A percentile compares a stretch with the other conserved stretches of the same genome.
phyloP scores from a whole-genome alignment of 148 eudicot genomes.

The Agrostemma githago region DNA sequence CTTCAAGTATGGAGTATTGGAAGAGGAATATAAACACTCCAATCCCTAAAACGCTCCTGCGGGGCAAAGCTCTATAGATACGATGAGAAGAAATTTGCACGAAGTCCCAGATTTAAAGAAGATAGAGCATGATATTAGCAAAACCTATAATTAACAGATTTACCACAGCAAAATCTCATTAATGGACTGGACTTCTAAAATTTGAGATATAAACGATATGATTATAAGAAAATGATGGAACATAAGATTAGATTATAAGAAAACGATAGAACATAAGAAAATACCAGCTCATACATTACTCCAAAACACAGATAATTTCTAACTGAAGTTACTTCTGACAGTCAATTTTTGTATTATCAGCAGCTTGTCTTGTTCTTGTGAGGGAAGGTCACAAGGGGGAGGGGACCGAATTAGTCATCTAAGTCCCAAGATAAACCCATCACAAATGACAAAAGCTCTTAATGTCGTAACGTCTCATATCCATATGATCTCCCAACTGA shows the following conservation, averaged over 20 bases:
- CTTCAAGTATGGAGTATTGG: background rate
- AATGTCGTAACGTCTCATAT: slow-evolving; percentile 2
- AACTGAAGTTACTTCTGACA: slow-evolving; percentile 5
- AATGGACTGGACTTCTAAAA: slow-evolving; percentile 3
- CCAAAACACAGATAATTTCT: slow-evolving; percentile 4
- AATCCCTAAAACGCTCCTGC: background rate
- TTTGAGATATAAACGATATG: slow-evolving; percentile 7
- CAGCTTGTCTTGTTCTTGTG: slow-evolving; percentile 9
- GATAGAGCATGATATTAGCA: background rate
- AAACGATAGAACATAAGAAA: slow-evolving; percentile 9
- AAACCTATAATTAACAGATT: background rate
- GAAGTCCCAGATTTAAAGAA: background rate
- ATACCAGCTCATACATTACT: background rate
- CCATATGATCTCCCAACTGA: slow-evolving; percentile 17
- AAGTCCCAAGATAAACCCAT: slow-evolving; percentile 20
- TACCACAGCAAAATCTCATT: background rate
- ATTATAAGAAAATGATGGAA: background rate
- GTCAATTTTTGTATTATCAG: slow-evolving; percentile 10
- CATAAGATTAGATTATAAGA: background rate
- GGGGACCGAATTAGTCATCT: slow-evolving; percentile 24
- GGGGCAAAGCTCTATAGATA: background rate
- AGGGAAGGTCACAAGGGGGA: slow-evolving; percentile 15
- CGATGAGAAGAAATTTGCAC: background rate
- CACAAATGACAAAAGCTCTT: slow-evolving; percentile 9
- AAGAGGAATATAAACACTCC: background rate